Evolutionary conservation across 148 eudicot genomes (phyloP), one percentile per base, ranked within the genome.

Genomic region (Rhododendron vialii): DNA sequence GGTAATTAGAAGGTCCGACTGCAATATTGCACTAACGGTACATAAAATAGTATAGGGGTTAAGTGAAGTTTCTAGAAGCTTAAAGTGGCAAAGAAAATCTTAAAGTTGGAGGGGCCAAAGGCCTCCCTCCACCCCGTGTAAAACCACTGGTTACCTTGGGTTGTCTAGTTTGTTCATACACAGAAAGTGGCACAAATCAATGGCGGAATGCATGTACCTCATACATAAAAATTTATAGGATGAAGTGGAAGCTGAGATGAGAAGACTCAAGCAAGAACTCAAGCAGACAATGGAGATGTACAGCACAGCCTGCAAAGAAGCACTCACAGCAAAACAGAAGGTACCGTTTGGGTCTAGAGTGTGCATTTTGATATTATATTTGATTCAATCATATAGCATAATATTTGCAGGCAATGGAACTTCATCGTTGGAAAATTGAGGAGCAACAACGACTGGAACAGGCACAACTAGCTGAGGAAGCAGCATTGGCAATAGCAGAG

Each of bases 241-340:
- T 1, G 96, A 96, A 8, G 91, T 96, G 50, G 98, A 96, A 90
- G 85, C 94, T 80, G 99, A 96, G 89, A 95, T 94, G 98, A 96
- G 96, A 84, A 93, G 98, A 88, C 92, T 96, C 8, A 91, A 92
- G 82, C 89, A 89, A 81, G 99, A 96, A 87, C 98, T 95, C 76
- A 92, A 91, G 92, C 96, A 95, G 85, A 96, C 99, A 65, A 96
- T 96, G 95, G 96, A 95, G 9, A 95, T 95, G 99, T 96, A 96
- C 86, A 96, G 93, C 88, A 87, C 92, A 43, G 99, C 99, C 65
- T 93, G 95, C 89, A 96, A 89, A 85, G 98, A 95, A 92, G 98
- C 99, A 87, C 84, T 96, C 38, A 84, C 89, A 48, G 98, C 98
- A 61, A 94, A 95, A 89, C 95, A 95, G 63, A 96, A 91, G 94